Evolutionary conservation across 257 asterid species (phyloP), one percentile per base, ranked within the genome.

Genomic region (Coffea eugenioides): DNA sequence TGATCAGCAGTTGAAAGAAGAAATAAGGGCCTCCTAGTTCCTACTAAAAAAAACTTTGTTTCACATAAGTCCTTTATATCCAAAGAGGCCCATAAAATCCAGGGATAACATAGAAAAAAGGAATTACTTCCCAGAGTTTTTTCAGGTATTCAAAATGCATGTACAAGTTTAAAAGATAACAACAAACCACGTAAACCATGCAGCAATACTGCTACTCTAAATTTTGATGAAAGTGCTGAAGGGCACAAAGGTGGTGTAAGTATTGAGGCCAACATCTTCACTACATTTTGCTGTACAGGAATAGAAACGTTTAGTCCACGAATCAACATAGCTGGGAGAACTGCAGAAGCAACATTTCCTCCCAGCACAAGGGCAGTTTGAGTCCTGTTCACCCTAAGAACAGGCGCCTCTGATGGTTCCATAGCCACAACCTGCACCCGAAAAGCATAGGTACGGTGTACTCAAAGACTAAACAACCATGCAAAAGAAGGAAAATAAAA

Each of bases 291-390:
- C 74, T 95, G 99, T 83, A 93, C 56, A 78, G 97, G 97, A 75
- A 88, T 68, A 13, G 85, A 61, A 75, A 70, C 46, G 86, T 80
- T 84, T 4, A 85, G 80, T 74, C 75, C 86, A 71, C 90, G 88
- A 83, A 91, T 54, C 81, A 95, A 83, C 66, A 90, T 83, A 84
- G 90, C 87, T 51, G 98, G 96, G 46, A 95, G 99, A 80, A 95
- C 75, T 78, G 92, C 91, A 86, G 98, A 92, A 36, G 97, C 89
- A 82, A 87, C 93, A 83, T 85, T 88, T 79, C 99, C 97, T 79
- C 97, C 97, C 71, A 95, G 97, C 80, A 95, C 96, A 80, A 95
- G 97, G 83, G 99, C 97, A 48, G 98, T 92, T 83, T 89, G 91
- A 80, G 84, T 80, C 34, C 93, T 91, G 83, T 91, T 92, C 78